phyloP scores from a whole-genome alignment of 306 rosid species.

The Begonia peltatifolia region DNA sequence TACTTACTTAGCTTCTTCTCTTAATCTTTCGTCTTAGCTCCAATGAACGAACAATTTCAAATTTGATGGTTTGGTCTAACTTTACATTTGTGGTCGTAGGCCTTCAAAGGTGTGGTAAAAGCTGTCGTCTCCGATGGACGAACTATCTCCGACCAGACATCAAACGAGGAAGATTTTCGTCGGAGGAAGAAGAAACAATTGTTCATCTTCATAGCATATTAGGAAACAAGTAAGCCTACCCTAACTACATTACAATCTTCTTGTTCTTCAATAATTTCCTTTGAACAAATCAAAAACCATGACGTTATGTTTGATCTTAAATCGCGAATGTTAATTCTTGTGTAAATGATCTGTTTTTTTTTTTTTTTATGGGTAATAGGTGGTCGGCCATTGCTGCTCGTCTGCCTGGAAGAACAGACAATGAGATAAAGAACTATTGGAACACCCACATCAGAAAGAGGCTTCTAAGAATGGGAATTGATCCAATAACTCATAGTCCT shows the following conservation, averaged over 20 bases:
- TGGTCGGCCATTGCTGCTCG: conserved; percentile 94
- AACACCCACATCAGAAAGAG: conserved; percentile 87
- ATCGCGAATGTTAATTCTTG: too few species aligned
- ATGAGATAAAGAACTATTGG: conserved; percentile 93
- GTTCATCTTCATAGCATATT: conserved; percentile 78
- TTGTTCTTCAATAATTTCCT: too few species aligned
- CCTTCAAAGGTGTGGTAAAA: conserved; percentile 90
- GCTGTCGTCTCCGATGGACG: conserved; percentile 95
- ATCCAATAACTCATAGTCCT: conserved; percentile 84
- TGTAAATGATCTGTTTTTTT: too few species aligned
- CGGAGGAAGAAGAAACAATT: conserved; percentile 88
- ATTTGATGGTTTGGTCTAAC: neutral
- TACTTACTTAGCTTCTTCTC: conserved; percentile 2
- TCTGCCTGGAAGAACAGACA: conserved; percentile 87
- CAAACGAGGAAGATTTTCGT: conserved; percentile 76
- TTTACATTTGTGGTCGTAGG: conserved; percentile 20
- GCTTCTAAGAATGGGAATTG: conserved; percentile 89
- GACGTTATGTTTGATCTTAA: too few species aligned
- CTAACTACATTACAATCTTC: too few species aligned
- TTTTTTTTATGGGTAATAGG: conserved; percentile 16
- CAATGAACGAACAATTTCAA: neutral
- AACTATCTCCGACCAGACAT: conserved; percentile 94
- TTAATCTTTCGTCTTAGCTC: neutral
- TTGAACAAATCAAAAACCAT: too few species aligned
- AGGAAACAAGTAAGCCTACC: conserved; percentile 62